Evolutionary conservation across 306 rosid genomes (phyloP).

Genomic region (Medicago ruthenica): DNA sequence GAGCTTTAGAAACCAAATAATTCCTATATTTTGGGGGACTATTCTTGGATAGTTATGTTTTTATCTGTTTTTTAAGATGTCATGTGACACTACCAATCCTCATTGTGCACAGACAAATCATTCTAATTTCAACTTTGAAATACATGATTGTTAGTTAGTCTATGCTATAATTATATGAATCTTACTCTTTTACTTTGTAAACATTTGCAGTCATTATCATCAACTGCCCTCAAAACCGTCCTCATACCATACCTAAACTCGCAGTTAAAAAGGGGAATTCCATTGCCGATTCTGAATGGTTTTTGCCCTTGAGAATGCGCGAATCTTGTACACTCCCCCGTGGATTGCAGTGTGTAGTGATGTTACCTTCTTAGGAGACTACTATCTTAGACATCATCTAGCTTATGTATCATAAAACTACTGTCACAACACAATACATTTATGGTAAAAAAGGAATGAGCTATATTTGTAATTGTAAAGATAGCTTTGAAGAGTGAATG

Average conservation of each 20-base stretch:
- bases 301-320: constrained; percentile 61
- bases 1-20: neutral
- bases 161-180: neutral
- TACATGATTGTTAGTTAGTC: constrained; percentile 7
- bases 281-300: constrained; percentile 68
- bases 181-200: constrained; percentile 21
- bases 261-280: constrained; percentile 62
- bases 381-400: constrained; percentile 33
- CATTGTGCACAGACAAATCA: neutral
- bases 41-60: neutral
- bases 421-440: neutral
- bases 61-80: no score
- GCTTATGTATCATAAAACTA: constrained; percentile 29
- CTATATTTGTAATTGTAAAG: neutral
- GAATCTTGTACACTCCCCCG: constrained; percentile 53
- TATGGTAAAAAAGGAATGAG: neutral
- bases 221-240: constrained; percentile 56
- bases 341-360: constrained; percentile 64
- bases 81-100: neutral
- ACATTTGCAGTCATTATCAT: constrained; percentile 63
- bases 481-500: constrained; percentile 32
- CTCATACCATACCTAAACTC: constrained; percentile 64
- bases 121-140: constrained; percentile 15
- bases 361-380: constrained; percentile 49
- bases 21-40: neutral